Evolutionary conservation across 2,329 filamentous ascomycete genomes (phyloP).

Genomic region (Talaromyces sp.): DNA sequence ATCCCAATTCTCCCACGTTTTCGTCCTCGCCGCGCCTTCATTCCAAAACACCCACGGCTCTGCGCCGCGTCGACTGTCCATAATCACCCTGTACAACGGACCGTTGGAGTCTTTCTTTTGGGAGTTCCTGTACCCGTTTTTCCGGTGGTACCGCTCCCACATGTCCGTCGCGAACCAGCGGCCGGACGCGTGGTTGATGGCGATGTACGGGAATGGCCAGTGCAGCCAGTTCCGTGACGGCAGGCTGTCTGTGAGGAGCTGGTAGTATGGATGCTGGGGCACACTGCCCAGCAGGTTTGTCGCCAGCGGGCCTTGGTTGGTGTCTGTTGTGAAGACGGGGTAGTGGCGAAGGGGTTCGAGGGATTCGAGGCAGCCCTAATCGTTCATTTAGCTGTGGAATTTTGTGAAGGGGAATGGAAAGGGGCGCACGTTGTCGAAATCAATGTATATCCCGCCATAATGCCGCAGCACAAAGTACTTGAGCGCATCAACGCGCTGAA

Average conservation of each 20-base stretch:
- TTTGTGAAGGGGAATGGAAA: too few species aligned
- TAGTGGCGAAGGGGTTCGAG: slow-evolving; percentile 13
- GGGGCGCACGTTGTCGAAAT: slow-evolving; percentile 17
- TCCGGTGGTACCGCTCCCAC: slow-evolving; percentile 12
- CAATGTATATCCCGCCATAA: slow-evolving; percentile 22
- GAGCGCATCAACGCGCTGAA: slow-evolving; percentile 20
- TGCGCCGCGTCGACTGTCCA: slow-evolving; percentile 10
- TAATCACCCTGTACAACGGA: slow-evolving; percentile 9
- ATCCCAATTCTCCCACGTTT: slow-evolving; percentile 12
- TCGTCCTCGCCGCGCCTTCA: neutral
- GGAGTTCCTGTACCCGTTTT: neutral
- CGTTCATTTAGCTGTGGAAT: neutral
- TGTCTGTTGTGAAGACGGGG: slow-evolving; percentile 10
- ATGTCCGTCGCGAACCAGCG: slow-evolving; percentile 12
- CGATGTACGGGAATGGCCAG: slow-evolving; percentile 8
- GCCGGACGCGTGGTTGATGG: slow-evolving; percentile 9
- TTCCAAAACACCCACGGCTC: slow-evolving; percentile 14
- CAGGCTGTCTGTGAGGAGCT: slow-evolving; percentile 9
- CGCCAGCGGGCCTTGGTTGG: slow-evolving; percentile 5
- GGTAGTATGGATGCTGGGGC: slow-evolving; percentile 12
- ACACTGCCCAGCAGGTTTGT: slow-evolving; percentile 11
- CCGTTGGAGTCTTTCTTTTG: neutral
- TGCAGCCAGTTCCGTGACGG: slow-evolving; percentile 5
- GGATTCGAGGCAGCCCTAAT: slow-evolving; percentile 11
- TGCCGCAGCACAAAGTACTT: slow-evolving; percentile 21